Evolutionary conservation across 768 basidiomycete species (phyloP).

Genomic region (Leccinum olivaceopallidum): DNA sequence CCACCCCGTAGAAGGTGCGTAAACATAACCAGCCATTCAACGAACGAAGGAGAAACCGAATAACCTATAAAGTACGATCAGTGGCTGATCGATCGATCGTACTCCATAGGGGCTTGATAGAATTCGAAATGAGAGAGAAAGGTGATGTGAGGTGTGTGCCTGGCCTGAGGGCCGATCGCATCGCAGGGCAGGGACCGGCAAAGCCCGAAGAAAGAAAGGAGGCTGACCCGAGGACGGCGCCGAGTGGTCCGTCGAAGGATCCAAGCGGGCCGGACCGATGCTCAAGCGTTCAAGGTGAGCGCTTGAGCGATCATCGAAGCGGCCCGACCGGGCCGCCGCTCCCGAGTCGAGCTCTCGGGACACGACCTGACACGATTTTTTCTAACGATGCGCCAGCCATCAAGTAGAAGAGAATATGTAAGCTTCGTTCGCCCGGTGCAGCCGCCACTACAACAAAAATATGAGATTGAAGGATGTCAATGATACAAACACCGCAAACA

Average conservation of each 20-base stretch:
- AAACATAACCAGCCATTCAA: not conserved
- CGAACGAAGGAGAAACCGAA: not conserved
- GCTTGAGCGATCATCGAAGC: not conserved
- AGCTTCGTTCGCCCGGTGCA: not conserved
- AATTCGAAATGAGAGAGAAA: too few species aligned
- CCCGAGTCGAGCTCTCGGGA: not conserved
- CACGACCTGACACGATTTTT: too few species aligned
- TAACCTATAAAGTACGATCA: too few species aligned
- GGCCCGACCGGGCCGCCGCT: not conserved
- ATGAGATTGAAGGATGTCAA: too few species aligned
- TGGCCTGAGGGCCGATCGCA: not conserved
- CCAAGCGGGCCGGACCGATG: not conserved
- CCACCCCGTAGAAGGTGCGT: not conserved
- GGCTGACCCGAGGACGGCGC: too few species aligned
- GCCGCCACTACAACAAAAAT: not conserved
- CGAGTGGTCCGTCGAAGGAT: too few species aligned
- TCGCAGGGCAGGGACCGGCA: not conserved
- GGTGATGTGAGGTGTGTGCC: not conserved
- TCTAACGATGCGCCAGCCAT: not conserved
- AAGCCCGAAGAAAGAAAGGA: not conserved
- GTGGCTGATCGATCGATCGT: too few species aligned
- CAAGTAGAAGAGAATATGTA: not conserved
- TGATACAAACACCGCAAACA: not conserved
- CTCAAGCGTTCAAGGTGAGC: too few species aligned
- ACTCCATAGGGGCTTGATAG: too few species aligned